Base-by-base conservation (phyloP, 768 basidiomycete species). In the Hypholoma fasciculare region DNA sequence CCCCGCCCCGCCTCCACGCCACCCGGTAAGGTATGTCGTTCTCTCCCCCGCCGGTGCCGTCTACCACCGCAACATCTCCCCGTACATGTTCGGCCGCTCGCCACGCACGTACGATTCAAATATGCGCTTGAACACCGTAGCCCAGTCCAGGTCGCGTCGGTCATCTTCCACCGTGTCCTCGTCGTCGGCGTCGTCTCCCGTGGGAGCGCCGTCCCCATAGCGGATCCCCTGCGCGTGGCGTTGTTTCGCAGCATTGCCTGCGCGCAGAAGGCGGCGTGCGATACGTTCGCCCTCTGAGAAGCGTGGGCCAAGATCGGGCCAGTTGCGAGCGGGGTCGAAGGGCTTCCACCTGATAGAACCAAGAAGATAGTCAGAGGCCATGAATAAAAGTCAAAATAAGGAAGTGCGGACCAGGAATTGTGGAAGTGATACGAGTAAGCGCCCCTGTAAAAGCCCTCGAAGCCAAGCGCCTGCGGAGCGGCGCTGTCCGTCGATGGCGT, bases 361-460 rank as follows among this genome's bases (percentile, higher is more conserved):
- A 49, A 9, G 43, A 44, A 9, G 43, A 14, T 20, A 14, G 48
- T 48, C 23, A 34, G 40, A 39, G 46, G 47, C 7, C 19, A 13
- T 34, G 26, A 43, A 37, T 26, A 13, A 9, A 13, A 17, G n/a
- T 11, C 36, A 49, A 54, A 13, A 34, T 52, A 43, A 50, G 52
- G 40, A 54, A 20, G 43, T 54, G 52, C 84, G 54, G 54, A 91
- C 94, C 94, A 95, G 74, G 85, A 92, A 70, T 95, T 96, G 70
- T 98, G 96, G 75, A 90, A 98, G 72, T 98, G 95, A 71, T 98
- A 98, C 1, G 92, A 95, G 70, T 87, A 98, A 4, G 96, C 92
- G 6, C 96, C 97, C 58, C 85, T 86, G 82, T 96, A 99, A 81
- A 98, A 99, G 9, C 94, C 95, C 63, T 94, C 89, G 63, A 98